A percentile compares a stretch with the other conserved stretches of the same genome.
phyloP scores from a whole-genome alignment of 2,329 filamentous ascomycete genomes.

The Penicillium digitatum region DNA sequence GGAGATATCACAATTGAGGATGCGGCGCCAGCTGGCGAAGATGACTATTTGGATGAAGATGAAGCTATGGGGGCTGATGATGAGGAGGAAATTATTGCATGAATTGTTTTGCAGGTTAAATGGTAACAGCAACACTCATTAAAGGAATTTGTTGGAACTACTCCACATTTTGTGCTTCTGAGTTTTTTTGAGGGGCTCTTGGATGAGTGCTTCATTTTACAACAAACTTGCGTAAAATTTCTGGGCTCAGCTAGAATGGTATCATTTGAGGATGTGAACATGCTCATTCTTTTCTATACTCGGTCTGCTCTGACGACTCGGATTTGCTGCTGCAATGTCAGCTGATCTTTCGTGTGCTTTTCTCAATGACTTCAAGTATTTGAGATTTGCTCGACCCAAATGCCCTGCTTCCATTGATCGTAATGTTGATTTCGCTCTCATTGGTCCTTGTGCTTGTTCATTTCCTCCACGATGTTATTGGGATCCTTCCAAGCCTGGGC shows the following conservation, averaged over 20 bases:
- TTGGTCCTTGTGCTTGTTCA: conserved; percentile 36
- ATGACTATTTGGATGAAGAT: conserved; percentile 32
- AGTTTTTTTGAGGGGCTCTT: background rate
- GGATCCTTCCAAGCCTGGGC: conserved; percentile 59
- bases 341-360: background rate
- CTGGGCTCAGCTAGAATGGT: background rate
- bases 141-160: background rate
- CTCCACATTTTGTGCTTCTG: background rate
- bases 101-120: conserved; percentile 20
- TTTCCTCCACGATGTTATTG: conserved; percentile 58
- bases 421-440: background rate
- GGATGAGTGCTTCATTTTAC: background rate
- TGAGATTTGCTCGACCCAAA: background rate
- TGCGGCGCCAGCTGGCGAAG: conserved; percentile 29
- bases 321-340: background rate
- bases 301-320: background rate
- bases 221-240: background rate
- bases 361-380: background rate
- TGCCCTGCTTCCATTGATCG: background rate
- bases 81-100: conserved; percentile 34
- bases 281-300: background rate
- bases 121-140: background rate
- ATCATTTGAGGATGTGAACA: background rate
- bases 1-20: conserved; percentile 39
- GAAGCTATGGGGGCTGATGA: conserved; percentile 34